Base-by-base conservation (phyloP, 495 filamentous ascomycete species). In the Massariosphaeria phaeospora region DNA sequence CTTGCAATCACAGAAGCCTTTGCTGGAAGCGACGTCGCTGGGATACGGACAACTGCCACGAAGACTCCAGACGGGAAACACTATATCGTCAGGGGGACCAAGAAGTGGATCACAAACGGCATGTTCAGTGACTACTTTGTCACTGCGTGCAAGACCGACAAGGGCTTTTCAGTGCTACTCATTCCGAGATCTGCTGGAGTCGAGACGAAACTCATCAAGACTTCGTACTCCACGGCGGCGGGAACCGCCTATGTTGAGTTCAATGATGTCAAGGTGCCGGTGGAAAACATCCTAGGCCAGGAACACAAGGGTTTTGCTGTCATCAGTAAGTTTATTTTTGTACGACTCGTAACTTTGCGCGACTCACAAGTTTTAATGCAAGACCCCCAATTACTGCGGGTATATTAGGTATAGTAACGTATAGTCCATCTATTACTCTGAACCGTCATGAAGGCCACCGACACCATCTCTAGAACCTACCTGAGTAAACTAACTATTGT, bases 31-130 rank as follows among this genome's bases (percentile, higher is more conserved):
- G 89, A 95, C 71, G 88, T 95, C 9, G 88, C 88, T 7, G 84
- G 87, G 15, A 76, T 95, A 12, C 77, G 86, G 49, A 91, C 87
- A 2, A 91, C 88, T 0, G 88, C 88, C 9, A 78, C 75, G 54
- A 88, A 90, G 75, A 91, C 85, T 12, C 73, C 84, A 9, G 88
- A 91, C 68, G 88, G 88, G 44, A 87, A 86, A 66, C 77, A 87
- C 70, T 94, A 89, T 67, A 84, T 91, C 55, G 79, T 94, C 57
- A 90, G 89, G 69, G 88, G 88, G 54, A 91, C 86, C 61, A 94
- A 91, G 77, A 91, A 91, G 72, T 94, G 88, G 88, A 91, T 91
- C 71, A 95, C 89, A 33, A 95, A 95, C 75, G 89, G 88, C 53
- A 82, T 83, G 71, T 91, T 82, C 68, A 75, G 74, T 59, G 87